phyloP scores from a whole-genome alignment of 164 flowering plant genomes.

The Dillenia turbinata region DNA sequence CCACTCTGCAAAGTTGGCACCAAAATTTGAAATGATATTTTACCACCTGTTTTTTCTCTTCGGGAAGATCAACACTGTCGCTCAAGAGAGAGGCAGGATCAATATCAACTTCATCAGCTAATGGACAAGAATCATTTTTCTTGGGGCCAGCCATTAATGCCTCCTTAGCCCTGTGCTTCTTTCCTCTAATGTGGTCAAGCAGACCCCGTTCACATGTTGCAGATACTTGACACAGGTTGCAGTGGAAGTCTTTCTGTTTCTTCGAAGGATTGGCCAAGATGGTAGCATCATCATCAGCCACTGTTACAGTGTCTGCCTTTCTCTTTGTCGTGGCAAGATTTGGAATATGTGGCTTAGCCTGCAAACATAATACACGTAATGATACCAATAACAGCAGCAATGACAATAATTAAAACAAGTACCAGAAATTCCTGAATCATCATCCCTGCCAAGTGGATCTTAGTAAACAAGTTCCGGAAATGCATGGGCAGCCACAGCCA shows the following conservation, averaged over 20 bases:
- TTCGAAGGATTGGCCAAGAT: slow-evolving; percentile 3
- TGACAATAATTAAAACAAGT: not conserved
- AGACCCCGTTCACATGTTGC: slow-evolving; percentile 23
- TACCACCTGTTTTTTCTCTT: not conserved
- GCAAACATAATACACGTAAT: not conserved
- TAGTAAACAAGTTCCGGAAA: not conserved
- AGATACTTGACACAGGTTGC: slow-evolving; percentile 29
- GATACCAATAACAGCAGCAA: no score
- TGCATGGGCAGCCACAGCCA: not conserved
- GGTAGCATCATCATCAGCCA: not conserved
- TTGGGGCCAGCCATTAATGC: slow-evolving; percentile 4
- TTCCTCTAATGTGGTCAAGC: slow-evolving; percentile 28
- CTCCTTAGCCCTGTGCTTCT: slow-evolving; percentile 31
- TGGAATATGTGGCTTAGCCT: slow-evolving; percentile 12
- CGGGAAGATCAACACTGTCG: not conserved
- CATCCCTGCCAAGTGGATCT: not conserved
- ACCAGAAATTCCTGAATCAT: not conserved
- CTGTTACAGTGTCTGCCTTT: slow-evolving; percentile 7
- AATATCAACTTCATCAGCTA: slow-evolving; percentile 1
- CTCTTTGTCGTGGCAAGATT: slow-evolving; percentile 16
- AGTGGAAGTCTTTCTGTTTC: slow-evolving; percentile 23
- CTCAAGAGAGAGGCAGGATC: not conserved
- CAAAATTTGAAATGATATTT: slow-evolving; percentile 5
- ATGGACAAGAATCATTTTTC: not conserved
- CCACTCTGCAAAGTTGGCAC: slow-evolving; percentile 22